phyloP scores from a whole-genome alignment of 2,329 filamentous ascomycete species.

The Trichophaea hybrida region DNA sequence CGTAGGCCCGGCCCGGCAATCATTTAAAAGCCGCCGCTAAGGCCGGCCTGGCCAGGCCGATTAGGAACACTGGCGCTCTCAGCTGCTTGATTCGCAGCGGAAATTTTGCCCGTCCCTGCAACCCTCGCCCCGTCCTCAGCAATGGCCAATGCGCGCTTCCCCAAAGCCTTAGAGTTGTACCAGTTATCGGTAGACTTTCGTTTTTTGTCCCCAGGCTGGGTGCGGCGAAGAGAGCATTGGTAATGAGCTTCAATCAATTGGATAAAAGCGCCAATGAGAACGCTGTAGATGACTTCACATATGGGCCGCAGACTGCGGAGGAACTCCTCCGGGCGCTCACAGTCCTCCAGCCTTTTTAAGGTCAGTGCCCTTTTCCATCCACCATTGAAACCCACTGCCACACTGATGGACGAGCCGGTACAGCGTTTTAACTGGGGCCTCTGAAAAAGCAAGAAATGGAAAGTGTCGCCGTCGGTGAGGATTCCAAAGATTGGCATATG shows the following conservation, averaged over 20 bases:
- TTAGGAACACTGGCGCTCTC: too few species aligned
- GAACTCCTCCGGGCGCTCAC: background rate
- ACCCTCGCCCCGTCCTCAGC: background rate
- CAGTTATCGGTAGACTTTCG: background rate
- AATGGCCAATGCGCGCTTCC: background rate
- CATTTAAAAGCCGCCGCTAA: too few species aligned
- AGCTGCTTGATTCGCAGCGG: background rate
- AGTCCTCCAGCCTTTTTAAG: too few species aligned
- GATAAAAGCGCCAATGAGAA: background rate
- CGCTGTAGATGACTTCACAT: background rate
- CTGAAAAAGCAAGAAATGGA: background rate
- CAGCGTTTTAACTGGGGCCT: background rate
- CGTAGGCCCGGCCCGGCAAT: too few species aligned
- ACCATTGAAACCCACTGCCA: background rate
- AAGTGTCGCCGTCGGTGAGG: background rate
- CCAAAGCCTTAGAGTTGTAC: background rate
- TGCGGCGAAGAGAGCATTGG: background rate
- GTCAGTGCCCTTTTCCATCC: too few species aligned
- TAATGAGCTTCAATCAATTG: background rate
- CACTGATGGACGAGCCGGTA: background rate
- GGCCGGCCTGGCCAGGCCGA: too few species aligned
- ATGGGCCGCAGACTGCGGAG: background rate
- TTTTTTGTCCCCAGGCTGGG: background rate
- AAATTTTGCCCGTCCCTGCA: background rate
- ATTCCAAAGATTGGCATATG: background rate